Percentiles rank a stretch among this genome's conserved stretches.
Evolutionary conservation across 345 rosid species (phyloP).

Genomic region (Syzygium aqueum): DNA sequence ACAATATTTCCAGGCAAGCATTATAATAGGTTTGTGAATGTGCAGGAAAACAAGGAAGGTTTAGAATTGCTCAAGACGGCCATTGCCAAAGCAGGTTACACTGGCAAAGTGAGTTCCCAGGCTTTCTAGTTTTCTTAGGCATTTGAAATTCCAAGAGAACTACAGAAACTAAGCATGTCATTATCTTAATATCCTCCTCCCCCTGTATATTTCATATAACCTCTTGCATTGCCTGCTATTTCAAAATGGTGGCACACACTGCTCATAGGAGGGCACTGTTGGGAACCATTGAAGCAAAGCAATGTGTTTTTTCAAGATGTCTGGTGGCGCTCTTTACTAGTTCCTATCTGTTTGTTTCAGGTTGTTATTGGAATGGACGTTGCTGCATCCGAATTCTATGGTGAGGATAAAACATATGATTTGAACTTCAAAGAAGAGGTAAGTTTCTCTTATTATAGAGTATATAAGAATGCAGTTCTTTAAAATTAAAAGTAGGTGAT

Average conservation of each 20-base stretch:
- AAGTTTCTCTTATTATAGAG: neutral
- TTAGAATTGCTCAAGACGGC: constrained; percentile 65
- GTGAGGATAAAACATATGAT: constrained; percentile 40
- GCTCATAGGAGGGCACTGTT: neutral
- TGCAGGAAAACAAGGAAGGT: constrained; percentile 66
- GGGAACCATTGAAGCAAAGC: neutral
- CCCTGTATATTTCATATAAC: neutral
- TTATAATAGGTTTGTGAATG: neutral
- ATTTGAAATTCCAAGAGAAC: neutral
- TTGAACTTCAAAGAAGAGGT: constrained; percentile 64
- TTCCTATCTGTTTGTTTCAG: constrained; percentile 14
- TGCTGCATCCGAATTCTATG: constrained; percentile 71
- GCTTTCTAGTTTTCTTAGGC: neutral
- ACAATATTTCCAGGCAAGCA: neutral
- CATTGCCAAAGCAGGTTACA: constrained; percentile 57
- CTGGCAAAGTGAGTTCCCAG: constrained; percentile 16
- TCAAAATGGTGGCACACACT: neutral
- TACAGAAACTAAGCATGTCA: neutral
- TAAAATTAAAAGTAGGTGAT: neutral
- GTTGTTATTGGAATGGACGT: constrained; percentile 74
- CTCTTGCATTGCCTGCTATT: neutral
- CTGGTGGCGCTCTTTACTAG: neutral
- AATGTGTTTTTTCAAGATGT: neutral
- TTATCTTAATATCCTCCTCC: neutral
- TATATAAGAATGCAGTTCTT: neutral